These are phyloP conservation scores for Neurospora sp. DNA, from an alignment of 495 filamentous ascomycete genomes.

Conservation along the genomic window DNA sequence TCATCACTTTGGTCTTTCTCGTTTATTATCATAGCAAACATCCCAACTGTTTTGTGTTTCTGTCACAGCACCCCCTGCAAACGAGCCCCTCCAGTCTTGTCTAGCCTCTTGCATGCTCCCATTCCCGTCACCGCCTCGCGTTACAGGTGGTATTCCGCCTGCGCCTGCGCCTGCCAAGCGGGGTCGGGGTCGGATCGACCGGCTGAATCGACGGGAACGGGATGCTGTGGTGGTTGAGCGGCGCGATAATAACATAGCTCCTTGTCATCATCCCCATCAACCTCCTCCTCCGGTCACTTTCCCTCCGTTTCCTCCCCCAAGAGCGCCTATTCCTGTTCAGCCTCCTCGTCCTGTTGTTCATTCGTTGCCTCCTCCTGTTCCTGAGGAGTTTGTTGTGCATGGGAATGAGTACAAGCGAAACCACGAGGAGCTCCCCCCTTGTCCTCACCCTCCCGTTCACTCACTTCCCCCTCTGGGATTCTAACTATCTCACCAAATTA, in stretches of 20 bases:
- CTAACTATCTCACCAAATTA: too few relatives aligned
- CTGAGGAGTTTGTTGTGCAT: neutral
- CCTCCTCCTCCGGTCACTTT: neutral
- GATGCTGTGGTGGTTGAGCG: neutral
- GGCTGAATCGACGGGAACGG: neutral
- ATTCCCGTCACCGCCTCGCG: neutral
- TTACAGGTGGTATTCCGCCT: neutral
- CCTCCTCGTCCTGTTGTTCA: neutral
- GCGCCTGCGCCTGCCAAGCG: neutral
- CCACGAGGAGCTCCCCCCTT: neutral
- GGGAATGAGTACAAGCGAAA: neutral
- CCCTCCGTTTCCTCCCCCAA: neutral
- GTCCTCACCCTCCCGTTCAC: neutral
- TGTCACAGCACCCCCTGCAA: neutral
- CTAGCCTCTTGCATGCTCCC: neutral
- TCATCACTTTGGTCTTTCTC: neutral
- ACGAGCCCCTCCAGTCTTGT: neutral
- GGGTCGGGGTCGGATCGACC: too few relatives aligned
- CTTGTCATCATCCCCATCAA: neutral
- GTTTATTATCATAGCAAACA: neutral
- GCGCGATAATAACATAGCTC: neutral
- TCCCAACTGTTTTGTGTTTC: neutral
- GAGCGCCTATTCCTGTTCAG: neutral
- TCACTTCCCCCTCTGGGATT: neutral
- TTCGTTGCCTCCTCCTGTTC: neutral